Base-by-base conservation (phyloP, 257 asterid species). In the Sherardia arvensis region DNA sequence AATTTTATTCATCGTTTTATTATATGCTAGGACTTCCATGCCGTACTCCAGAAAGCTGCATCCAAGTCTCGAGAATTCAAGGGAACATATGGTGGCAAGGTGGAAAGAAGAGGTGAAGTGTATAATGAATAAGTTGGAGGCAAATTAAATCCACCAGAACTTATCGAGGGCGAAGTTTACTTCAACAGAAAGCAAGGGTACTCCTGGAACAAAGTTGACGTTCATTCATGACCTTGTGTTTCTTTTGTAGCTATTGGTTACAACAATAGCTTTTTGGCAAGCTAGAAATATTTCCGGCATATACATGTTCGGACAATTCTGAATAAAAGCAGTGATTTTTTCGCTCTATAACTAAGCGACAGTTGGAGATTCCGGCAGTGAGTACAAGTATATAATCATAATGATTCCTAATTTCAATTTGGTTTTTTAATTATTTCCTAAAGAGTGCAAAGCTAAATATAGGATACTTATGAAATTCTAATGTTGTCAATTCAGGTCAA, bases 51-150 rank as follows among this genome's bases (percentile, higher is more conserved):
- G 43, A 85, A 81, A 69, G 99, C 99, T 32, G 80, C 87, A 28
- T 81, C 81, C 1, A 89, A 84, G 79, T 92, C 97, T 33, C 76
- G 62, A 68, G 91, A 85, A 72, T 90, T 92, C 61, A 96, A 89
- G 71, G 77, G 66, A 62, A 80, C 73, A 62, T 79, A 82, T 45
- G 97, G 91, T 64, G 80, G 65, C 43, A 59, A 32, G 23, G 27
- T 61, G 82, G 88, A 85, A 78, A 77, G 81, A 77, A 26, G 70
- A 78, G 70, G 73, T 73, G 29, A 72, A 69, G 59, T 10, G 36
- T 57, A 58, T 81, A 43, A 73, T 89, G 64, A 57, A 51, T 28
- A 82, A 71, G 60, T 71, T 86, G 74, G n/a, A 32, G 77, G 43
- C 68, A 80, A 62, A 65, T 79, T 45, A 73, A 69, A 28, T 51